Evolutionary conservation across 257 asterid genomes (phyloP).

Genomic region (Salvia rosmarinus): DNA sequence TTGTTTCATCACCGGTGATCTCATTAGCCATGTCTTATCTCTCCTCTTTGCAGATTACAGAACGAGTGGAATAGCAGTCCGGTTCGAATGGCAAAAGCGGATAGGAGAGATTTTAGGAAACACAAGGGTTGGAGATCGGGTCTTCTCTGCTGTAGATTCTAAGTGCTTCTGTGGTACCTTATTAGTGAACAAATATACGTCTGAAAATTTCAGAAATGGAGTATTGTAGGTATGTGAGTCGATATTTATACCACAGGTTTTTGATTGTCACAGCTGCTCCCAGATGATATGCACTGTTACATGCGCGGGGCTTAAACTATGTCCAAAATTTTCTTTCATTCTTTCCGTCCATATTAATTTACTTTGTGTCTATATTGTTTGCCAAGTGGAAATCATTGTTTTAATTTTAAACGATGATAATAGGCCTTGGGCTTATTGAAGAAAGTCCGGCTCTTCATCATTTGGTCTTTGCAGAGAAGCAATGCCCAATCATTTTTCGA

Average conservation of each 20-base stretch:
- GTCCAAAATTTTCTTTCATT: constrained; percentile 17
- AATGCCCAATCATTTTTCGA: background rate
- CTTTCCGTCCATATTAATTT: constrained; percentile 4
- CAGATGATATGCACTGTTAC: constrained; percentile 29
- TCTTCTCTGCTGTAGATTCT: constrained; percentile 88
- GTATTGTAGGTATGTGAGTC: constrained; percentile 57
- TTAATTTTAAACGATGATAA: background rate
- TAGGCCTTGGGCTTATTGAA: constrained; percentile 11
- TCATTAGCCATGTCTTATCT: background rate
- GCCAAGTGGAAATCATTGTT: background rate
- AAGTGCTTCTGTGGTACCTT: constrained; percentile 35
- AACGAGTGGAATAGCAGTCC: constrained; percentile 95
- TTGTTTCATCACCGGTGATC: background rate
- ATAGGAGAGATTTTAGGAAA: constrained; percentile 59
- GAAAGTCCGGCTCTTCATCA: background rate
- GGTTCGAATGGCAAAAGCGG: constrained; percentile 85
- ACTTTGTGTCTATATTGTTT: background rate
- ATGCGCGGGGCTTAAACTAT: constrained; percentile 28
- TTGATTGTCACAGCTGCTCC: constrained; percentile 41
- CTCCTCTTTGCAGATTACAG: constrained; percentile 59
- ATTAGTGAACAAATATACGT: constrained; percentile 51
- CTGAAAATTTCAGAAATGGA: constrained; percentile 18
- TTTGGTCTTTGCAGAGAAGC: background rate
- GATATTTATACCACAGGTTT: constrained; percentile 43
- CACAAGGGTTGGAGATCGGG: constrained; percentile 80